Evolutionary conservation across 768 basidiomycete species (phyloP), one percentile per base, ranked within the genome.

Genomic region (Pseudohyphozyma bogoriensis): DNA sequence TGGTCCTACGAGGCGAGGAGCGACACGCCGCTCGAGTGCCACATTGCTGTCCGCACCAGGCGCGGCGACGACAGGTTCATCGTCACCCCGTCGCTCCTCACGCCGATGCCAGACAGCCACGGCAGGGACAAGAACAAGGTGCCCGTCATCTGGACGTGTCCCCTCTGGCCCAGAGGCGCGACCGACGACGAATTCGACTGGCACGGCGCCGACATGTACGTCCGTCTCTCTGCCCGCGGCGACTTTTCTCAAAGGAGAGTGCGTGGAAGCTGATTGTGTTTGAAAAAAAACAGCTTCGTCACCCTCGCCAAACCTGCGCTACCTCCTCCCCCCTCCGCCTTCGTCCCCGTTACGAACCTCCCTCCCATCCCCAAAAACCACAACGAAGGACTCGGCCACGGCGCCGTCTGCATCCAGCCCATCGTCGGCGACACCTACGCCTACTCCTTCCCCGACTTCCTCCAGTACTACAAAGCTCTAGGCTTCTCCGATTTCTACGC

Each of bases 401-500:
- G n/a, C 2, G 51, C 51, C 3, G 35, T 51, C 35, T 51, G 51
- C 51, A 33, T 51, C 9, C 35, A n/a, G 2, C 51, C 51, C 9
- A 33, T 51, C 10, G 35, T 36, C 22, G 33, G 51, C n/a, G 35
- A 51, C 20, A 51, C 35, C 36, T 37, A 36, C 35, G 51, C 51
- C 11, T 15, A 33, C 51, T 37, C 22, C 33, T 11, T 51, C 9
- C 33, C 22, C 36, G 51, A 35, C 22, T 51, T 36, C n/a, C 13
- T 51, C 18, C 33, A 33, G n/a, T 37, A 51, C 24, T 51, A 51
- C 51, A 20, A n/a, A 22, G 29, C 51, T 10, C 51, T 51, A 22
- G 51, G 51, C 10, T 51, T 51, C 51, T 9, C 29, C n/a, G n/a
- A 51, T 13, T 51, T 51, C 51, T 51, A 51, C 51, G 22, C 51